Evolutionary conservation across 495 filamentous ascomycete genomes (phyloP).

Genomic region (Ramalina peruviana): DNA sequence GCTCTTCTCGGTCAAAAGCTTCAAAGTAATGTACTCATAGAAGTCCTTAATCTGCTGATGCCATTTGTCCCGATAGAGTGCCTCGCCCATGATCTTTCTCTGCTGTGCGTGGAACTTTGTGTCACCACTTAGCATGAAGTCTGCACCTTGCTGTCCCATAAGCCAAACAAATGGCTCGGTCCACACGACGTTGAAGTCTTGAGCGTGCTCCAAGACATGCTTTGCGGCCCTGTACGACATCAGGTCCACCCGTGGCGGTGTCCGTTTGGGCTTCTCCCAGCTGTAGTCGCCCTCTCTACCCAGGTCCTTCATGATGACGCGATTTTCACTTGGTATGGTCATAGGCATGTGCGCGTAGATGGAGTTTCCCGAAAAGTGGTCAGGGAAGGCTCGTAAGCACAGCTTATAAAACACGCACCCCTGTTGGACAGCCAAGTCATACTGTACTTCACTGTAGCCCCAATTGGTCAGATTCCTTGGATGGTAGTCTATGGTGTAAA

Average conservation of each 20-base stretch:
- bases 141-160: constrained; percentile 37
- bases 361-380: constrained; percentile 63
- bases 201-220: constrained; percentile 43
- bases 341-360: constrained; percentile 85
- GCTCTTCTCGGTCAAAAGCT: constrained; percentile 49
- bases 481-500: constrained; percentile 67
- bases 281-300: constrained; percentile 57
- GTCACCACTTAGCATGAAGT: constrained; percentile 45
- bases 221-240: constrained; percentile 48
- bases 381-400: constrained; percentile 63
- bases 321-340: constrained; percentile 61
- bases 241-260: constrained; percentile 36
- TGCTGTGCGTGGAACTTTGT: constrained; percentile 28
- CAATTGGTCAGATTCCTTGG: constrained; percentile 66
- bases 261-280: constrained; percentile 44
- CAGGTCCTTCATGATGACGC: constrained; percentile 58
- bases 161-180: constrained; percentile 39
- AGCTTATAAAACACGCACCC: constrained; percentile 82
- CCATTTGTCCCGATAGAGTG: constrained; percentile 34
- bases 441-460: constrained; percentile 60
- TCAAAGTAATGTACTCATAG: constrained; percentile 46
- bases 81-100: constrained; percentile 27
- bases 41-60: constrained; percentile 38
- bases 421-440: constrained; percentile 58
- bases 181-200: constrained; percentile 54